A percentile compares a stretch with the other conserved stretches of the same genome.
phyloP scores from a whole-genome alignment of 169 alveolate species.

The Cryptosporidium ryanae region DNA sequence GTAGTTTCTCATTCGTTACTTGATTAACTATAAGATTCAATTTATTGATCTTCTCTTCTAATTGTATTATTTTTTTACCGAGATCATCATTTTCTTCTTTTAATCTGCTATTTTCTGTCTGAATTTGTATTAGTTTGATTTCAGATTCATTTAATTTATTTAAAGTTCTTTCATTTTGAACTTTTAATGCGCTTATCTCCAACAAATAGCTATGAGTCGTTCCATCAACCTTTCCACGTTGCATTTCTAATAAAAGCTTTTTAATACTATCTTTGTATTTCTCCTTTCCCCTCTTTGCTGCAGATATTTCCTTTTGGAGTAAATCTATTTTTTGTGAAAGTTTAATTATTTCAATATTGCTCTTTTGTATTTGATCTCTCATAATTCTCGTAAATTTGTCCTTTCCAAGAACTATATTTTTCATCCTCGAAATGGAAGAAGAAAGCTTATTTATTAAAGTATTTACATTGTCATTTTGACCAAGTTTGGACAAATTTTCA shows the following conservation, averaged over 20 bases:
- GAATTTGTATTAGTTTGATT: constrained; percentile 52
- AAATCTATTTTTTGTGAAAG: constrained; percentile 60
- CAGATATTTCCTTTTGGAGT: constrained; percentile 41
- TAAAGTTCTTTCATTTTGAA: constrained; percentile 47
- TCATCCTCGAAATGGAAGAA: constrained; percentile 34
- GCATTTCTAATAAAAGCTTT: constrained; percentile 38
- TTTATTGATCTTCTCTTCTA: constrained; percentile 52
- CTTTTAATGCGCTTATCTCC: constrained; percentile 51
- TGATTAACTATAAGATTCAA: constrained; percentile 56
- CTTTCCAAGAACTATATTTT: constrained; percentile 56
- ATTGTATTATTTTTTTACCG: not conserved
- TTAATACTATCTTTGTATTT: constrained; percentile 69
- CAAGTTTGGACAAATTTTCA: too few species aligned
- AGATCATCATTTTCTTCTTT: constrained; percentile 11
- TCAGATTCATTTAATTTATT: constrained; percentile 32
- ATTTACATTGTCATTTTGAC: constrained; percentile 1
- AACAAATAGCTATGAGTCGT: constrained; percentile 28
- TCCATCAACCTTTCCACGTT: constrained; percentile 66
- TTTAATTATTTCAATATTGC: constrained; percentile 41
- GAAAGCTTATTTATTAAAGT: constrained; percentile 31
- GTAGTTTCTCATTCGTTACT: constrained; percentile 60
- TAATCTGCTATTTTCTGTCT: constrained; percentile 25
- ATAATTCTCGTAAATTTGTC: constrained; percentile 35
- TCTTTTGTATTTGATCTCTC: constrained; percentile 59
- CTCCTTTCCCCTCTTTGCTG: constrained; percentile 42